Evolutionary conservation across 2,329 filamentous ascomycete species (phyloP), one percentile per base, ranked within the genome.

Genomic region (Talaromyces islandicus): DNA sequence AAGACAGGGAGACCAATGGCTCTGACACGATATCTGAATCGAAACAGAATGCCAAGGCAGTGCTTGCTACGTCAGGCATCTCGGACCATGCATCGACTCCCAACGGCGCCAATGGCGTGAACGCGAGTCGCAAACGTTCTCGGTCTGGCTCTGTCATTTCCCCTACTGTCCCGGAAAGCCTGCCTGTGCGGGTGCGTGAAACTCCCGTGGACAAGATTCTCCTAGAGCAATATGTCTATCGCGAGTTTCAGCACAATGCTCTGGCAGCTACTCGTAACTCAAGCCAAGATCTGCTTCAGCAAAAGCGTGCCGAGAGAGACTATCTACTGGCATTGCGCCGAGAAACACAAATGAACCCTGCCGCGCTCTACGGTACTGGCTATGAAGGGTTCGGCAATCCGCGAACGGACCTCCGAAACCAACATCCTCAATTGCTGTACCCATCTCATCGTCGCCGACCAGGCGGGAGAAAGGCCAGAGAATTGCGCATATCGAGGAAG

Each of bases 351-450:
- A 69, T 78, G 62, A 80, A 86, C 64, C 84, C 86, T 17, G 84
- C 80, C 43, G 79, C 81, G 11, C 74, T 88, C 30, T 88, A 86
- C 70, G 86, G 86, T 30, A 77, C 80, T 67, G 94, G 94, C 58
- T 99, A 96, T 73, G 87, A 85, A 70, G 93, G 92, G 51, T 96
- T 89, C 70, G 93, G 90, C 65, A 97, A 97, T 78, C 88, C 89
- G 63, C 82, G 86, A 68, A 97, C 93, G 30, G 91, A 92, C 69
- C 80, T 80, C 62, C 81, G 87, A 60, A 82, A 82, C 53, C 87
- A 85, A 55, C 81, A 81, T 57, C 83, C 88, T 51, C 83, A 85
- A 64, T 80, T 97, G 62, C 75, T 96, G 51, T 97, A 97, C 77
- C 92, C 92, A 24, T 78, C 80, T 43, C 85, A 90, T 66, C 89